Evolutionary conservation across 1,284 basidiomycete genomes (phyloP), one percentile per base, ranked within the genome.

Genomic region (Trichosporon inkin): DNA sequence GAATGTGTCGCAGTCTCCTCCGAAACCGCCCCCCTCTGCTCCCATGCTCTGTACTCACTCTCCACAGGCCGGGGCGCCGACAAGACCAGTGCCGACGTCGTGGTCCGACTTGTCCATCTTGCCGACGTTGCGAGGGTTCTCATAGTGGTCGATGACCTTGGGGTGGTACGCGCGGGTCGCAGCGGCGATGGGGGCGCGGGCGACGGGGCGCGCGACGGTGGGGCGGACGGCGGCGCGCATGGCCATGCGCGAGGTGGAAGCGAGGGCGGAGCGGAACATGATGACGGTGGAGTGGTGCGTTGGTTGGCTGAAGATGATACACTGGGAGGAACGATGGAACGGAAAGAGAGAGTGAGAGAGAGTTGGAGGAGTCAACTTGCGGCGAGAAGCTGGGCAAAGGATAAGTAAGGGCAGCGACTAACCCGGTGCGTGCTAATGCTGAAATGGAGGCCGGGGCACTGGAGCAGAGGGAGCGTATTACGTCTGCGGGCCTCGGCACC

Each of bases 91-190:
- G 39, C 96, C 96, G 61, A 99, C 67, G 35, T 66, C 64, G 38
- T 60, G 55, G 62, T 71, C 70, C 47, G 64, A 55, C 56, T 68
- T 67, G 63, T 70, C 65, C 58, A 68, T 60, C 54, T 58, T 62
- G 53, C 65, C 95, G 55, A 98, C 93, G 80, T 97, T 97, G 82
- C 88, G 86, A 67, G 93, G 93, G 79, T 85, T 86, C 82, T 95
- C 92, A 79, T 96, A 97, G 80, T 96, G 93, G 57, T 91, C 90
- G 68, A 95, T 93, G 63, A 95, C 92, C 74, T 93, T 94, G 76
- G 92, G 90, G 74, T 95, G 92, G 77, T 95, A 95, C 4, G 80
- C 82, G 69, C 92, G 85, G 41, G 66, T 64, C 14, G 52, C 59
- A 11, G 60, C 28, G 16, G 62, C 47, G 47, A 65, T 62, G 49